Base-by-base conservation (phyloP, 2,329 filamentous ascomycete genomes). In the Xylariomycetidae sp. region DNA sequence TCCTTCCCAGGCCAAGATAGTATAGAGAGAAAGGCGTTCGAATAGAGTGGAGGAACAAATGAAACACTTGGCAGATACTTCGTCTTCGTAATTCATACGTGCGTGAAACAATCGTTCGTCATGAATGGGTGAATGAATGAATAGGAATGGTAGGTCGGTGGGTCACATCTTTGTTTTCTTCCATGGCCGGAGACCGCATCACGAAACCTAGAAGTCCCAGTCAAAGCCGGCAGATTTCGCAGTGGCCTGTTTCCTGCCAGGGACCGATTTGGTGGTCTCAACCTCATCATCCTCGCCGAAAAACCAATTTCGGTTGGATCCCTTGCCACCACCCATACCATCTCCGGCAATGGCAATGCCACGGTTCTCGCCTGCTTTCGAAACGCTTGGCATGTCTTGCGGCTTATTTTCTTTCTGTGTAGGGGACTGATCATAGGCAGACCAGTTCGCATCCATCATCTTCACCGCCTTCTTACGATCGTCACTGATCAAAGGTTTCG, bases 381-480 rank as follows among this genome's bases (percentile, higher is more conserved):
- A 35, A 13, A 48, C 44, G 17, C 43, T 44, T 25, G 42, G 38
- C 14, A 36, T 23, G 11, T 33, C 34, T 10, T 40, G 28, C n/a
- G 51, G 53, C 37, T 53, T 61, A 52, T 75, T 75, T 52, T 75
- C 70, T 49, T 74, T 75, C 34, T 70, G 67, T n/a, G 52, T 58
- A 6, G 74, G 73, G 2, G 76, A 79, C 47, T 69, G 54, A 36
- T 80, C 75, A 41, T 75, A 71, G 10, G 64, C 45, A 2, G 64
- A 62, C 77, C 77, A 80, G 56, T 70, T 77, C 29, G 80, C 65
- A 49, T 84, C 75, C 78, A 88, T 83, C 69, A 77, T 82, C 61
- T 84, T 80, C 33, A 85, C 74, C 3, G 72, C 80, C 63, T 87
- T 86, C 57, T 76, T 70, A 44, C 76, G 77, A 42, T 79, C 75